These are phyloP conservation scores for Orychophragmus violaceus DNA, from an alignment of 345 rosid genomes.

Conservation along the genomic window DNA sequence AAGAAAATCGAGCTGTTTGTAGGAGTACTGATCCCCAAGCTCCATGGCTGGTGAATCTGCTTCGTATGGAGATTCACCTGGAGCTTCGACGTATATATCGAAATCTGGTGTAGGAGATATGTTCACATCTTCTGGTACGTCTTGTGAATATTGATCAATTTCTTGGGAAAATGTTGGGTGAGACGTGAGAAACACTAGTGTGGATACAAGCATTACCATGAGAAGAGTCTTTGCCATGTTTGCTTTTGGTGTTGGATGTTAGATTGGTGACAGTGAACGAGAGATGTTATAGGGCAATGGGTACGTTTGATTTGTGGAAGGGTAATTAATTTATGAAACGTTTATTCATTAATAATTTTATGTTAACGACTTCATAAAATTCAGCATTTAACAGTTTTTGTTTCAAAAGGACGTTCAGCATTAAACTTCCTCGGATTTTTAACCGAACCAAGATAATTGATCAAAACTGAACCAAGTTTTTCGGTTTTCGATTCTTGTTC, in stretches of 20 bases:
- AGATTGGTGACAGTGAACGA: not conserved
- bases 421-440: too few relatives aligned
- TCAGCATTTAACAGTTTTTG: not conserved
- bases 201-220: not conserved
- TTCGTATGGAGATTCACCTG: not conserved
- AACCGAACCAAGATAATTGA: too few relatives aligned
- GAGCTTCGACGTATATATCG: not conserved
- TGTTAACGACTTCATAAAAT: not conserved
- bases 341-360: not conserved
- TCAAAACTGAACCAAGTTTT: too few relatives aligned
- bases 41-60: not conserved
- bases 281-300: not conserved
- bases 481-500: too few relatives aligned
- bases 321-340: not conserved
- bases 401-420: not conserved
- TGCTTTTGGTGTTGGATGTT: slow-evolving; percentile 1
- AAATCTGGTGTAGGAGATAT: slow-evolving; percentile 4
- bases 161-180: not conserved
- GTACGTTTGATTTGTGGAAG: not conserved
- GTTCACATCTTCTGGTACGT: not conserved
- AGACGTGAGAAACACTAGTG: not conserved
- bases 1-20: not conserved
- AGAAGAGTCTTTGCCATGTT: slow-evolving; percentile 15
- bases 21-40: not conserved
- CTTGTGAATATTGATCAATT: not conserved